Base-by-base conservation (phyloP, 2,329 filamentous ascomycete genomes). In the Dactylella cylindrospora region DNA sequence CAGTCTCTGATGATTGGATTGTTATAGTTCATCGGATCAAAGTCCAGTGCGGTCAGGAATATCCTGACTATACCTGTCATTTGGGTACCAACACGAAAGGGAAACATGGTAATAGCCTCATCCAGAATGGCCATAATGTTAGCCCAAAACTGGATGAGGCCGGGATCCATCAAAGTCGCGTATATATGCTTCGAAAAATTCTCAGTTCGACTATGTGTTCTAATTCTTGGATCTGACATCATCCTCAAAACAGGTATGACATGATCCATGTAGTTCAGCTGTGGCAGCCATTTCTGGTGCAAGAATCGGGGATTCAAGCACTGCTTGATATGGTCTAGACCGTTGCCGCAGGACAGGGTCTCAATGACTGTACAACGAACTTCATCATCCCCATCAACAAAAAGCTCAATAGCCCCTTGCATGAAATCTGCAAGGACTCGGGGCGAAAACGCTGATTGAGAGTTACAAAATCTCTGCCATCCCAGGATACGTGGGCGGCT, bases 221-320 rank as follows among this genome's bases (percentile, higher is more conserved):
- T 17, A 10, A 49, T 41, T 23, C 44, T 25, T 1, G 49, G 49
- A 13, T 62, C 49, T 7, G 57, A 62, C 13, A 62, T 22, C 4
- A 62, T 54, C 2, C 28, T 40, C 1, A 62, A 22, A 20, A 54
- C 12, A 5, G 49, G 57, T 2, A 44, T 15, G 19, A 62, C 31
- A 25, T 62, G 57, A n/a, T 50, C 49, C n/a, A 15, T 41, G 33
- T 29, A 62, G 31, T 43, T 62, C 9, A 62, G 45, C 17, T 38
- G 26, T 15, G 57, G 40, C 0, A 17, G 20, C n/a, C 40, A 50
- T 2, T 32, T 23, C 13, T 62, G 57, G 23, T 26, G 28, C 10
- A 62, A 20, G 28, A 62, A 54, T 1, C n/a, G 15, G 2, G 57
- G 43, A n/a, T 35, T n/a, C 6, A 62, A n/a, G 13, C 49, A 62